Base-by-base conservation (phyloP, 1,139 yeast genomes). In the Geotrichum australiense region DNA sequence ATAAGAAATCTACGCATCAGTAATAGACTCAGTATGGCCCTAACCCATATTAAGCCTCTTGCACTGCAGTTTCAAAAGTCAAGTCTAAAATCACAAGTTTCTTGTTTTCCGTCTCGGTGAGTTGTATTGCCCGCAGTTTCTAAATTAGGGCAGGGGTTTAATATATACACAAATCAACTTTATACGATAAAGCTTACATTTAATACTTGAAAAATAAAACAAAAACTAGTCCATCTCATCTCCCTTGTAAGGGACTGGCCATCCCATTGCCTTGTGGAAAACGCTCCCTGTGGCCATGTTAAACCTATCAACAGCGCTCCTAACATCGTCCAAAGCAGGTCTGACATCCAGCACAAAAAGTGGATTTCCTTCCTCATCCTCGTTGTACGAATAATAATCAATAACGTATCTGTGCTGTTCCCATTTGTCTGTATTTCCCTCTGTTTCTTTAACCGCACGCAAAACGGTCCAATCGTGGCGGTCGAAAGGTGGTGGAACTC, bases 401-500 rank as follows among this genome's bases (percentile, higher is more conserved):
- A 93, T 87, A 27, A 93, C 94, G 55, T 93, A 93, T 49, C 98
- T 74, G 19, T 91, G 77, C 64, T 76, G 62, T 51, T 70, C 54
- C 84, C 89, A 74, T 22, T 64, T 66, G 0, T 64, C 58, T 2
- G 66, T 69, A 29, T 65, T 63, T 49, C 64, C 70, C 0, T 64
- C 58, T 2, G 66, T 69, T 28, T 65, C 63, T 49, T 64, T 70
- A n/a, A 25, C 21, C 19, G 35, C 35, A 53, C 99, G 73, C 53
- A 89, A 70, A 5, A 93, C 95, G 3, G 94, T 84, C 99, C 99
- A 93, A 64, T 93, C 99, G 57, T 93, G 99, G 61, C 98, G 78
- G 62, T 93, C 99, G 57, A 93, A 93, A 5, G 99, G 99, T 4
- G 94, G 85, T 47, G 81, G 81, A 0, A 80, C 66, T 47, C 78